Base-by-base conservation (phyloP, 768 basidiomycete genomes). In the Trichaptum fuscoviolaceum region DNA sequence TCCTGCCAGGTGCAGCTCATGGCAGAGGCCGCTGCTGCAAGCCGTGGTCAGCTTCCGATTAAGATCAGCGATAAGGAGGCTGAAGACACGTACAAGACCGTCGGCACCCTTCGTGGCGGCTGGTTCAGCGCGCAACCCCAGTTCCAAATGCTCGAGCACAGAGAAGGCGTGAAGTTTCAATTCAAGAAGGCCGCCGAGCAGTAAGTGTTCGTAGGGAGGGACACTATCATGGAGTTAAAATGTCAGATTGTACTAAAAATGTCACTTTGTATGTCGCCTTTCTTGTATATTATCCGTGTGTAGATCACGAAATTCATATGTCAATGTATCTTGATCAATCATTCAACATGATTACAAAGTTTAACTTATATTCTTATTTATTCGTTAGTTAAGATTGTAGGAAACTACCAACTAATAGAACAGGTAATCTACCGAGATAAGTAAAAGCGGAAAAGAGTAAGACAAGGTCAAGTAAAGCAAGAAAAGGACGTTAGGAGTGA, bases 1-100 rank as follows among this genome's bases (percentile, higher is more conserved):
- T 75, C 78, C 7, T 85, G 83, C 70, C 78, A 83, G 64, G 80
- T 81, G 34, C 81, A 82, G 69, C 75, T 84, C 7, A 71, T 83
- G 64, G 79, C 78, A 17, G 80, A 81, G 42, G 77, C 80, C 9
- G 82, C 82, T 4, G 77, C 78, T 2, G 76, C 73, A 7, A 73
- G 70, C 17, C 69, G 69, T 1, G 71, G 70, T 18, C 57, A 36
- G 7, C 61, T 68, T 23, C 66, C 73, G 7, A 65, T 73, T 58
- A 68, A 72, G 64, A 77, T 77, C 63, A 57, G 64, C 17, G 64
- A 69, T 12, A 68, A 71, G 36, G 72, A 76, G 59, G 76, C 75
- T 1, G 23, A 65, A 30, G 70, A 67, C 27, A 76, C 73, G 25
- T 70, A 62, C 62, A 64, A 66, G 36, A 66, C 66, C 1, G 57